Conservation (phyloP, 495 filamentous ascomycete species). For the Endocarpon pusillum region DNA sequence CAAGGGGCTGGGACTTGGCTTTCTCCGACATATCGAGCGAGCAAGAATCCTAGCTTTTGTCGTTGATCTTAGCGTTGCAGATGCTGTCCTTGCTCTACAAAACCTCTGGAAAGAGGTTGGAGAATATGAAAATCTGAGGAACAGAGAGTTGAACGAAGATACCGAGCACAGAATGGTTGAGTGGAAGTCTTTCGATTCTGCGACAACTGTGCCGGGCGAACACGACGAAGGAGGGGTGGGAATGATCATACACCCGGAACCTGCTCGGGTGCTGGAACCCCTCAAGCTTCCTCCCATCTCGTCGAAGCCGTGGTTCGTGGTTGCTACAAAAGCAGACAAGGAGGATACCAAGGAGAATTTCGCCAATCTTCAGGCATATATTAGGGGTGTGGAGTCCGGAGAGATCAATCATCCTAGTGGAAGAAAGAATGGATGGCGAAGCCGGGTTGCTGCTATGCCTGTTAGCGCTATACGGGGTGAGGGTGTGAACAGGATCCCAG, state of each 20-base stretch:
- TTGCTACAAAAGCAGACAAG: conserved; percentile 88
- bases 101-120: conserved; percentile 78
- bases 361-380: conserved; percentile 44
- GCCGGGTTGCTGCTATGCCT: conserved; percentile 52
- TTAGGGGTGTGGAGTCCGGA: conserved; percentile 40
- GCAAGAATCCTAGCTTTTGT: conserved; percentile 88
- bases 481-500: conserved; percentile 61
- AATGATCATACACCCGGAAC: conserved; percentile 5
- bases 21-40: conserved; percentile 85
- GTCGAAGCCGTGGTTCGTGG: conserved; percentile 89
- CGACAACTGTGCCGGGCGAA: conserved; percentile 1
- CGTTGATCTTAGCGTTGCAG: conserved; percentile 62
- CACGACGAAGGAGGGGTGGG: conserved; percentile 1
- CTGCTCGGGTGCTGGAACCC: conserved; percentile 5
- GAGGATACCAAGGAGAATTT: conserved; percentile 66
- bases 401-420: conserved; percentile 52
- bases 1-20: conserved; percentile 77
- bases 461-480: conserved; percentile 78
- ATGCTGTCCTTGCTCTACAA: conserved; percentile 62
- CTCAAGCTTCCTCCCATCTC: conserved; percentile 46
- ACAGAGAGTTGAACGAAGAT: conserved; percentile 38
- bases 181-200: too few species aligned
- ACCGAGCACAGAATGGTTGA: too few species aligned
- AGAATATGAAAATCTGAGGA: conserved; percentile 62
- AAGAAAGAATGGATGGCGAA: conserved; percentile 46